Evolutionary conservation across 169 alveolate genomes (phyloP).

Genomic region (Cardiosporidium cionae): DNA sequence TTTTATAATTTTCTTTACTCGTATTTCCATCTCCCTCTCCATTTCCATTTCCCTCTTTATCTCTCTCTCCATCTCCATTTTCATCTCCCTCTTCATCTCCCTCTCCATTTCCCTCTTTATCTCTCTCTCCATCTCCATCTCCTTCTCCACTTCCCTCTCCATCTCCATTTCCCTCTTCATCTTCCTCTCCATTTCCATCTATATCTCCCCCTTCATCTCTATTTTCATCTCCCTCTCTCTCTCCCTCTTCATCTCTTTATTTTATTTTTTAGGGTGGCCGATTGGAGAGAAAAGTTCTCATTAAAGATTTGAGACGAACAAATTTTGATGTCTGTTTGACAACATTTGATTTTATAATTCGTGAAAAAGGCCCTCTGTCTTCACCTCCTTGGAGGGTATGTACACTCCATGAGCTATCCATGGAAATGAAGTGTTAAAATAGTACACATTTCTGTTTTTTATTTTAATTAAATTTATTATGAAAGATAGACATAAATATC

Average conservation of each 20-base stretch:
- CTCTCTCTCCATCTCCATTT: no score
- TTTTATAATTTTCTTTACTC: not conserved
- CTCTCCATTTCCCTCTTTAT: no score
- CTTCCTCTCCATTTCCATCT: not conserved
- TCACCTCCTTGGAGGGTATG: slow-evolving; percentile 9
- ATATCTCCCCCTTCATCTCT: not conserved
- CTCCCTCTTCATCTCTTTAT: slow-evolving; percentile 40
- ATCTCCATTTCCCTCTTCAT: not conserved
- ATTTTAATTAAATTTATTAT: not conserved
- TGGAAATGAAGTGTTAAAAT: no score
- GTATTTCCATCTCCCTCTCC: no score
- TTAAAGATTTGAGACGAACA: slow-evolving; percentile 22
- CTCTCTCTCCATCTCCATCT: not conserved
- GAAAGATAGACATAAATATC: no score
- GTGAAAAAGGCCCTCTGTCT: slow-evolving; percentile 22
- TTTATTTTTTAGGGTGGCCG: slow-evolving; percentile 31
- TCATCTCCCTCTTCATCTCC: no score
- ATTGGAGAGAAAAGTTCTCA: slow-evolving; percentile 9
- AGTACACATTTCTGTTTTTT: not conserved
- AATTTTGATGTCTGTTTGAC: slow-evolving; percentile 42
- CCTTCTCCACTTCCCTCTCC: not conserved
- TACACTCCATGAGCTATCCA: no score
- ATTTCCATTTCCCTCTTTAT: no score
- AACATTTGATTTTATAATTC: slow-evolving; percentile 36
- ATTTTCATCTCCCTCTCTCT: not conserved